These are phyloP conservation scores for Alternaria conjuncta DNA, from an alignment of 2,329 filamentous ascomycete species.

Conservation along the genomic window DNA sequence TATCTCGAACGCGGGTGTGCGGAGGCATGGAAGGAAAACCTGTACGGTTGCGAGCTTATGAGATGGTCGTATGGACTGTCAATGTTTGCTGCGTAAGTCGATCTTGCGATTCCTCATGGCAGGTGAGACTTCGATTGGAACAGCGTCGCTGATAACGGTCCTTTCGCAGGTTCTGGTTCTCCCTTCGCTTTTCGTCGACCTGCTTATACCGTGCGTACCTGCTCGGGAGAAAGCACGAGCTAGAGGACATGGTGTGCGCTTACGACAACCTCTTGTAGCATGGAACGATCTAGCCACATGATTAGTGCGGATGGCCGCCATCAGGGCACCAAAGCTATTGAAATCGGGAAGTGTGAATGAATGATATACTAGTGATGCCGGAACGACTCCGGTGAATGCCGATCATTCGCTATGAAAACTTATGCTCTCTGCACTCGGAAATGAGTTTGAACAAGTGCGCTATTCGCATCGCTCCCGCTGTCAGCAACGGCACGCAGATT, in stretches of 20 bases:
- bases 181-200: slow-evolving; percentile 10
- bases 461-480: neutral
- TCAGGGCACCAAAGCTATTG: neutral
- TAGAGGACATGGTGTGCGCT: neutral
- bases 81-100: slow-evolving; percentile 20
- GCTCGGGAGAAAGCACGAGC: slow-evolving; percentile 12
- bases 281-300: neutral
- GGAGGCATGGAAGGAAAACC: slow-evolving; percentile 1
- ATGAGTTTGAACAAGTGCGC: neutral
- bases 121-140: neutral
- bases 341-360: neutral
- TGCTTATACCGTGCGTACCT: slow-evolving; percentile 23
- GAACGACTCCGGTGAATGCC: neutral
- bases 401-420: neutral
- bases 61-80: slow-evolving; percentile 15
- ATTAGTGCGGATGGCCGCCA: neutral
- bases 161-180: slow-evolving; percentile 17
- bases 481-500: neutral
- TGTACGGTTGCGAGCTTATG: slow-evolving; percentile 6
- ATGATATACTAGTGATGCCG: neutral
- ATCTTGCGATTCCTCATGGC: too few relatives aligned
- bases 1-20: slow-evolving; percentile 22
- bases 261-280: neutral
- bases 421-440: neutral
- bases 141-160: neutral